Evolutionary conservation across 2,329 filamentous ascomycete species (phyloP), one percentile per base, ranked within the genome.

Genomic region (Tolypocladium inflatum): DNA sequence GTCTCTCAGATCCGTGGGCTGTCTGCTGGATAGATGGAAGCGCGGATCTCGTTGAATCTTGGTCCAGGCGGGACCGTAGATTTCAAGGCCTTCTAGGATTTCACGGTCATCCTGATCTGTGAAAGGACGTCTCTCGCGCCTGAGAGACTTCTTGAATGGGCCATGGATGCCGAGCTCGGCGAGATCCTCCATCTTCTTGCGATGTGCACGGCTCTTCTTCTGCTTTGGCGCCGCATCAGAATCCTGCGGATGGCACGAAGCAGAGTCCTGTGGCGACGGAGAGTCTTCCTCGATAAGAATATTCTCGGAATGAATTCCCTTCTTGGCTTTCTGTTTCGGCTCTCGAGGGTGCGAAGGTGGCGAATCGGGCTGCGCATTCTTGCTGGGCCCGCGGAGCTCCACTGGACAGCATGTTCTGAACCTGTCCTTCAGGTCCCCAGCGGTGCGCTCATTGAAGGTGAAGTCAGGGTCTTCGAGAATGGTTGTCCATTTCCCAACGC

Each of bases 331-430:
- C 17, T 68, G 67, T 54, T 67, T 72, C 26, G 68, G 59, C 54
- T 70, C 68, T 45, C 60, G 64, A n/a, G 61, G 53, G 41, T 63
- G 50, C 23, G 57, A 52, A 17, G 65, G 43, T 26, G 65, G 63
- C 21, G 62, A 63, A 60, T 67, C 59, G 63, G 65, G 43, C 59
- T 67, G 55, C 38, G 55, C 58, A 11, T 65, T 56, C 55, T 69
- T 71, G 60, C 69, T 75, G 13, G 74, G 75, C 30, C 72, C 72
- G 54, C 81, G 78, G 42, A 87, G 74, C 67, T 87, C 84, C 39
- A 79, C 78, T 0, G 84, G 84, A 61, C 84, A 87, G 66, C 84
- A 87, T 4, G 84, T 87, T 55, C 84, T 78, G 65, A 87, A 87
- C 15, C 85, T 77, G 67, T 87, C 84, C 67, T 87, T 87, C 55